phyloP scores from a whole-genome alignment of 2,329 filamentous ascomycete genomes.

The Phaeosphaeria sp. region DNA sequence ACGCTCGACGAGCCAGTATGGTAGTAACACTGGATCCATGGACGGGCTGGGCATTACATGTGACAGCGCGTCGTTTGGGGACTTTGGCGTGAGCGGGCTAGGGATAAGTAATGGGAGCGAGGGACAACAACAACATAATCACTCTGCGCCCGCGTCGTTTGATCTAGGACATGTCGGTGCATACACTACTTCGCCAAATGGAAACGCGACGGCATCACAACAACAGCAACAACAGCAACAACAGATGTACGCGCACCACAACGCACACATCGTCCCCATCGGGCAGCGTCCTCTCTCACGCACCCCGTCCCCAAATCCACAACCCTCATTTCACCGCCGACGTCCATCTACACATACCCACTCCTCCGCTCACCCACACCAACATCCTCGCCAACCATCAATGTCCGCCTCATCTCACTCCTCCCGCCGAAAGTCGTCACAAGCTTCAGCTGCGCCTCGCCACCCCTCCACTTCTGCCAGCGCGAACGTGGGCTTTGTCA shows the following conservation, averaged over 20 bases:
- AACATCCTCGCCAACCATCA: background rate
- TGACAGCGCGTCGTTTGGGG: constrained; percentile 30
- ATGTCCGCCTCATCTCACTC: constrained; percentile 12
- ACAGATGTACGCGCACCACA: background rate
- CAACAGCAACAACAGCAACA: background rate
- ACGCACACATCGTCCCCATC: constrained; percentile 26
- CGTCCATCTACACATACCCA: constrained; percentile 21
- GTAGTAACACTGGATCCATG: constrained; percentile 11
- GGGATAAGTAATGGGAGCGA: constrained; percentile 10
- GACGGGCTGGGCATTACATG: constrained; percentile 43
- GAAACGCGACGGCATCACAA: constrained; percentile 3
- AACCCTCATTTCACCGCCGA: constrained; percentile 35
- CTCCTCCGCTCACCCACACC: background rate
- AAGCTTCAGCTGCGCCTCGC: constrained; percentile 41
- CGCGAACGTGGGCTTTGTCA: constrained; percentile 75
- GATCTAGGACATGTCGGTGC: constrained; percentile 11
- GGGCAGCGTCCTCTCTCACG: constrained; percentile 29
- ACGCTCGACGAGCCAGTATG: constrained; percentile 24
- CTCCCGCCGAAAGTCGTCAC: constrained; percentile 29
- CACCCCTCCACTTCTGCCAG: constrained; percentile 48
- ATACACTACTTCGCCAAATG: constrained; percentile 9
- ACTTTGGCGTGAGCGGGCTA: constrained; percentile 15
- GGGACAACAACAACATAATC: background rate
- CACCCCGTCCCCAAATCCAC: constrained; percentile 30
- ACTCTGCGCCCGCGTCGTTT: constrained; percentile 21